phyloP scores from a whole-genome alignment of 192 early-diverging fungal genomes.

The Coemansia sp. region DNA sequence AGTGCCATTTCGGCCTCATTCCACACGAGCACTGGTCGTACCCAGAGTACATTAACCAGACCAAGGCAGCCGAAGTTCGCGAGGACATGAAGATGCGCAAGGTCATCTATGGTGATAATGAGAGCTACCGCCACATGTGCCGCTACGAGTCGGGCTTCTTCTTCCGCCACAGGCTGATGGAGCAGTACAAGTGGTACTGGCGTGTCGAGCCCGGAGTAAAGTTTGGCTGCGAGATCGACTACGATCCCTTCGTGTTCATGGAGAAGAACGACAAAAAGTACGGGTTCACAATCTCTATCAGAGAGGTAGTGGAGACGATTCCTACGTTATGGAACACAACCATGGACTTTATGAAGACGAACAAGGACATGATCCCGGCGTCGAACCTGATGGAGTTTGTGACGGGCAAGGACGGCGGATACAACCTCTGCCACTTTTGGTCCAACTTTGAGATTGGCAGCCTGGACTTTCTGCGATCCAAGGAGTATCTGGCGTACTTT shows the following conservation, averaged over 20 bases:
- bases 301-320: constrained; percentile 28
- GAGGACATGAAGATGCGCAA: constrained; percentile 43
- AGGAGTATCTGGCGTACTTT: constrained; percentile 65
- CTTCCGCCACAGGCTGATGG: constrained; percentile 38
- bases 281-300: constrained; percentile 31
- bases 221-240: constrained; percentile 44
- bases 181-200: constrained; percentile 50
- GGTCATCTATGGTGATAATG: constrained; percentile 28
- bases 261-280: constrained; percentile 27
- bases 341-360: constrained; percentile 13
- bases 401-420: constrained; percentile 32
- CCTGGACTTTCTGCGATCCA: constrained; percentile 63
- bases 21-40: constrained; percentile 40
- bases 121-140: constrained; percentile 43
- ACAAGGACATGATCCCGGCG: constrained; percentile 23
- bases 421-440: constrained; percentile 78
- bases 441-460: constrained; percentile 87
- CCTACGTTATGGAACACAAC: constrained; percentile 40
- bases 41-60: constrained; percentile 47
- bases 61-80: constrained; percentile 7
- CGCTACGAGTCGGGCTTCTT: constrained; percentile 44
- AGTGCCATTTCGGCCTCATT: constrained; percentile 36
- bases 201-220: constrained; percentile 50
- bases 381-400: constrained; percentile 36
- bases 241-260: constrained; percentile 52